Base-by-base conservation (phyloP, 768 basidiomycete species). In the Pleurotus tuber-regium region DNA sequence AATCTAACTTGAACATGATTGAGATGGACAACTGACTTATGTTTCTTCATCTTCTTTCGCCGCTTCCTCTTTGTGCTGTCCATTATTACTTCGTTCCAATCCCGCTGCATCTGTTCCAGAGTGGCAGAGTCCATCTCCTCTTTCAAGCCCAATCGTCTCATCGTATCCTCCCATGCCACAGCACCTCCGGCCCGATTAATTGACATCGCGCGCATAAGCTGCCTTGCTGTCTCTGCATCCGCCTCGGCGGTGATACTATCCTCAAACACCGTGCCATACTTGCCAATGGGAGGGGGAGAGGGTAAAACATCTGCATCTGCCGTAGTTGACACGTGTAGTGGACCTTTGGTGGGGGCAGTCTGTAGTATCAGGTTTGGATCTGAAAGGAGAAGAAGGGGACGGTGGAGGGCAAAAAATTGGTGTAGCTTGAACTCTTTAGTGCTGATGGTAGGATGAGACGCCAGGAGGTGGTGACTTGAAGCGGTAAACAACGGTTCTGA, bases 1-100 rank as follows among this genome's bases (percentile, higher is more conserved):
- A 19, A 19, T 43, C 35, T 52, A 41, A 50, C 28, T 23, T 38
- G 48, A 51, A 52, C 51, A 16, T 12, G 31, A 43, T n/a, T 29
- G 52, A 48, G 38, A 36, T 49, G 21, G 23, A 42, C 23, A 2
- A 77, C 89, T 69, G 63, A 92, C 92, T 95, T 95, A 68, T 96
- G 93, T 72, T 94, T 96, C 80, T 87, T 92, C 86, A 96, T 96
- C 84, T 95, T 96, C 83, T 84, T 88, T 76, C 83, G 76, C 59
- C 83, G 78, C 77, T 93, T 93, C 67, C 90, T 80, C 75, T 86
- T 88, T 24, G 82, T 83, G 59, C 90, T 92, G 60, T 92, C 91
- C 70, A 89, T 74, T 64, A 83, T 67, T 12, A 89, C 77, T 38
- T 80, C 77, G 57, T 82, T 76, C 77, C 78, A 85, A 53, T 82